Base-by-base conservation (phyloP, 1,284 basidiomycete genomes). In the Ceratobasidium sp. region DNA sequence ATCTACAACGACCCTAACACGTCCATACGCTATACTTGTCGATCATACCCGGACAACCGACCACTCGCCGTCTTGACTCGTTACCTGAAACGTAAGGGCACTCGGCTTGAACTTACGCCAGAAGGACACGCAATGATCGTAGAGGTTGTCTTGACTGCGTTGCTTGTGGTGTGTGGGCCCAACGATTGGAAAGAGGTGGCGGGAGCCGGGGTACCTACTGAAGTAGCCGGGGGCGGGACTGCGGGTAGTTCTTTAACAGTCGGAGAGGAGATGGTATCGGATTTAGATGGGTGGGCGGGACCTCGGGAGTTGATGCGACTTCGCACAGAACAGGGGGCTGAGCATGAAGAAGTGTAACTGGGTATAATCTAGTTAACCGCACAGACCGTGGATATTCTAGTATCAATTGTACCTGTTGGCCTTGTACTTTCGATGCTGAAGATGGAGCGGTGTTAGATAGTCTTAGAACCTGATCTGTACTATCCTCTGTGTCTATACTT, bases 181-280 rank as follows among this genome's bases (percentile, higher is more conserved):
- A 44, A 44, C n/a, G 69, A 71, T 16, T 71, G 69, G 69, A 71
- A 71, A 33, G n/a, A 3, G 38, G n/a, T 71, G 1, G 30, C 67
- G 38, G 69, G 69, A 20, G 69, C 41, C 14, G 69, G 69, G 7
- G 46, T 54, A 18, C 60, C 60, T n/a, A 64, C 38, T 23, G 60
- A 64, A 44, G 60, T 44, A 44, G 38, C n/a, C 6, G 44, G 5
- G 44, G 35, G n/a, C 33, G 67, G 10, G 48, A 38, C 33, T 70
- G 33, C 33, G 23, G 57, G 46, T n/a, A n/a, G 20, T n/a, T 38
- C 55, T 23, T 38, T 71, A 23, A 54, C 46, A 5, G 18, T 70
- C 14, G 69, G 69, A n/a, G 69, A 71, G 41, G 69, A 71, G 23
- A 71, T 71, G 69, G 57, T 71, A 18, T 71, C 69, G 20, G 57